Percentiles rank a stretch among this genome's conserved stretches.
Evolutionary conservation across 371 early-diverging fungal species (phyloP).

Genomic region (Batrachochytrium dendrobatidis): DNA sequence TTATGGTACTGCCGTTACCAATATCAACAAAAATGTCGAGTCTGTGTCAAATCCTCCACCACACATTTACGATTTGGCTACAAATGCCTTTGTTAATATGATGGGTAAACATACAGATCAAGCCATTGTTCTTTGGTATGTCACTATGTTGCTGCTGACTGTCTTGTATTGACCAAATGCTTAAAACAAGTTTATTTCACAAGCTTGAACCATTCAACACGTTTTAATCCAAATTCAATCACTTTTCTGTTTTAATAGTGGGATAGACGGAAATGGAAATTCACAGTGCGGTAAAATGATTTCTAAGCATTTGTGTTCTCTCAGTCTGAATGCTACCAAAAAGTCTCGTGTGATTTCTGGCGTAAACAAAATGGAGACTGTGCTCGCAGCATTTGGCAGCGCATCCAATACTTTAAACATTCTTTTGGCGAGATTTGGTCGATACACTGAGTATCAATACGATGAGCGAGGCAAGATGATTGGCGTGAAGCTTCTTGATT

Average conservation of each 20-base stretch:
- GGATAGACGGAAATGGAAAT: conserved; percentile 81
- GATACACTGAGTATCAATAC: conserved; percentile 76
- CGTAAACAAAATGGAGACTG: conserved; percentile 55
- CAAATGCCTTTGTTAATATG: conserved; percentile 47
- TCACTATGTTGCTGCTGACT: background rate
- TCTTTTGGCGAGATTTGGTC: conserved; percentile 59
- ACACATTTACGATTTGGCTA: conserved; percentile 38
- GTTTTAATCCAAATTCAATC: background rate
- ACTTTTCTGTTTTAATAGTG: conserved; percentile 38
- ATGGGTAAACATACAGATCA: conserved; percentile 47
- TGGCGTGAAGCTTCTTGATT: conserved; percentile 78
- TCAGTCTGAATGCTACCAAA: conserved; percentile 63
- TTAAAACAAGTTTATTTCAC: background rate
- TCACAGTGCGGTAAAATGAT: conserved; percentile 59
- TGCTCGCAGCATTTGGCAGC: conserved; percentile 76
- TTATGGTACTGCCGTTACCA: background rate
- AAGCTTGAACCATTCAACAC: background rate
- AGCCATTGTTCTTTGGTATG: conserved; percentile 46
- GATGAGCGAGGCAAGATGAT: conserved; percentile 64
- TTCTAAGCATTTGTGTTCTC: conserved; percentile 55
- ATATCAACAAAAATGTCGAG: too few species aligned
- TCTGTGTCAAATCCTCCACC: conserved; percentile 13
- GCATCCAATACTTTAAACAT: conserved; percentile 54
- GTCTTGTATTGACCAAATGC: background rate
- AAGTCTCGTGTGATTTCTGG: conserved; percentile 64